Evolutionary conservation across 148 eudicot genomes (phyloP).

Genomic region (Cornus florida): DNA sequence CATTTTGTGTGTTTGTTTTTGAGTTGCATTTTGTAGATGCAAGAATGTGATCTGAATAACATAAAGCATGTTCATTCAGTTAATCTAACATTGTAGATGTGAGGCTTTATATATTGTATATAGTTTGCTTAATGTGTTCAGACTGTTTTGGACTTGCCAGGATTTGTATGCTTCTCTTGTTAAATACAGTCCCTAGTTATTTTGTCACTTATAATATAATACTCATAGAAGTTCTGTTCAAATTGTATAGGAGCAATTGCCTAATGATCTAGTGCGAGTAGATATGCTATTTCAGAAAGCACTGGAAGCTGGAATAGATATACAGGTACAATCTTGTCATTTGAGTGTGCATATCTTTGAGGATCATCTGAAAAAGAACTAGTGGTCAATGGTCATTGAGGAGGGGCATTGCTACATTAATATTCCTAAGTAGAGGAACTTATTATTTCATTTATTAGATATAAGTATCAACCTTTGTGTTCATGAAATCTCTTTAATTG

Average conservation of each 20-base stretch:
- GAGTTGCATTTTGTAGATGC: too few species aligned
- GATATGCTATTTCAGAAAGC: slow-evolving; percentile 76
- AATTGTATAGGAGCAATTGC: slow-evolving; percentile 77
- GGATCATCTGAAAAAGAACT: background rate
- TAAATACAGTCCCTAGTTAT: background rate
- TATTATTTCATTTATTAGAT: too few species aligned
- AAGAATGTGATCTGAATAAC: too few species aligned
- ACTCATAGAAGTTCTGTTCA: background rate
- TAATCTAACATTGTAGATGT: too few species aligned
- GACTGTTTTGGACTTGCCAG: slow-evolving; percentile 3
- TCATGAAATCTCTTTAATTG: background rate
- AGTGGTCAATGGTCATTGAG: too few species aligned
- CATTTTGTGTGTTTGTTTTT: too few species aligned
- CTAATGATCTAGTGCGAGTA: slow-evolving; percentile 77
- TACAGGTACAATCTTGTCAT: slow-evolving; percentile 59
- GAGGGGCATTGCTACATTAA: too few species aligned
- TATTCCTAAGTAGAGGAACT: too few species aligned
- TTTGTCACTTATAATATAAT: background rate
- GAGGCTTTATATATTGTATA: too few species aligned
- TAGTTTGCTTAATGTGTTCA: too few species aligned
- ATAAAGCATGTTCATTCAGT: too few species aligned
- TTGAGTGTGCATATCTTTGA: slow-evolving; percentile 1
- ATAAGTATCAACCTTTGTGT: background rate
- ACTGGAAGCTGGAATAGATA: slow-evolving; percentile 68
- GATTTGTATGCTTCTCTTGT: background rate